A percentile compares a stretch with the other conserved stretches of the same genome.
phyloP scores from a whole-genome alignment of 2,329 filamentous ascomycete species.

The Bisporella sp. region DNA sequence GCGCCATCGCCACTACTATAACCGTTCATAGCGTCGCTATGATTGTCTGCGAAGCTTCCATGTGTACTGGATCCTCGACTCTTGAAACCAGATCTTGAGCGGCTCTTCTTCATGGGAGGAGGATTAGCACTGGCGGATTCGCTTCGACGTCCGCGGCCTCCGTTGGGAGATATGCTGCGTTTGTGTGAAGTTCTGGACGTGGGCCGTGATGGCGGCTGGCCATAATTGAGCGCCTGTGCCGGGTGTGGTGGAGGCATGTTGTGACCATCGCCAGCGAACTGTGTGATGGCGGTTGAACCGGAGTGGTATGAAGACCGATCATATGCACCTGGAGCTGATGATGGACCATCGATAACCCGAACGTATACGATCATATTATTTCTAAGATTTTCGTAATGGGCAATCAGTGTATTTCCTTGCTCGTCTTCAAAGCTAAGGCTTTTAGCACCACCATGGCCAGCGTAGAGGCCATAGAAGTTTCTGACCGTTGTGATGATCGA shows the following conservation, averaged over 20 bases:
- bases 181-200: slow-evolving; percentile 64
- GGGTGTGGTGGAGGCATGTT: slow-evolving; percentile 54
- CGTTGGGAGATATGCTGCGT: slow-evolving; percentile 71
- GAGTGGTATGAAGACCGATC: slow-evolving; percentile 47
- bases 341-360: slow-evolving; percentile 63
- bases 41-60: slow-evolving; percentile 48
- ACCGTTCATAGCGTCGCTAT: slow-evolving; percentile 59
- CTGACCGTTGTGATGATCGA: slow-evolving; percentile 98
- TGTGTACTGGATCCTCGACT: slow-evolving; percentile 52
- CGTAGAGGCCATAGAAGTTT: slow-evolving; percentile 97
- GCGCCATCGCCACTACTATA: slow-evolving; percentile 87
- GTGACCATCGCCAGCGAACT: slow-evolving; percentile 55
- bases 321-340: slow-evolving; percentile 37
- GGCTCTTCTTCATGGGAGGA: slow-evolving; percentile 52
- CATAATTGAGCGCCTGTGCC: slow-evolving; percentile 44
- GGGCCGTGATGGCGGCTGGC: slow-evolving; percentile 58
- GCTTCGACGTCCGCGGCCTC: slow-evolving; percentile 66
- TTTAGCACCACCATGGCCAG: slow-evolving; percentile 58
- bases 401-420: slow-evolving; percentile 83
- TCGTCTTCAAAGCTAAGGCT: slow-evolving; percentile 95
- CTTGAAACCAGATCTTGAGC: slow-evolving; percentile 60
- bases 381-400: slow-evolving; percentile 89
- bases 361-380: slow-evolving; percentile 93
- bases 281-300: slow-evolving; percentile 41
- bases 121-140: slow-evolving; percentile 56